phyloP scores from a whole-genome alignment of 2,329 filamentous ascomycete species.

The Laburnicola sp. region DNA sequence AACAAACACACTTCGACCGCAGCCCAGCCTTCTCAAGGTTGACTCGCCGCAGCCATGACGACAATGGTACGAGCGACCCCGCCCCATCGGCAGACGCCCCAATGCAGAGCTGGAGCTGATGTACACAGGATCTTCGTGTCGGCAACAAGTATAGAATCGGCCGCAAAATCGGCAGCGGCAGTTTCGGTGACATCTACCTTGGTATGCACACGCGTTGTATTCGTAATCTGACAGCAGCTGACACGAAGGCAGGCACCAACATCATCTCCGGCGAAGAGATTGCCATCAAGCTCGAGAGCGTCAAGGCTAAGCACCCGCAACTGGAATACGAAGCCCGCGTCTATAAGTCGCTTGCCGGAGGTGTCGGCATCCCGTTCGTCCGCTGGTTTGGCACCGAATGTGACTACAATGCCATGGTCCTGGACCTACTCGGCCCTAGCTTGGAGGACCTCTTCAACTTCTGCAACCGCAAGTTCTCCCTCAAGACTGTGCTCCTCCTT shows the following conservation, averaged over 20 bases:
- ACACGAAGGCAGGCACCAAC: constrained; percentile 73
- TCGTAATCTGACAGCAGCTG: constrained; percentile 18
- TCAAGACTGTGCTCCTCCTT: constrained; percentile 95
- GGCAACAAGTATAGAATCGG: constrained; percentile 99
- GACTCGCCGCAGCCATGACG: constrained; percentile 56
- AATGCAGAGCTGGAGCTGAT: constrained; percentile 30
- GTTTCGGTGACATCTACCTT: constrained; percentile 97
- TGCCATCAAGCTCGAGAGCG: constrained; percentile 98
- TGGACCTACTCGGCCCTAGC: constrained; percentile 92
- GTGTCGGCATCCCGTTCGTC: constrained; percentile 97
- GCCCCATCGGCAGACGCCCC: constrained; percentile 28
- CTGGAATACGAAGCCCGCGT: constrained; percentile 98
- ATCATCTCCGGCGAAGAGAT: constrained; percentile 99
- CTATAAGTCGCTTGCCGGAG: constrained; percentile 85
- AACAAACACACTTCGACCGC: constrained; percentile 21
- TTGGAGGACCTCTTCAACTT: constrained; percentile 99
- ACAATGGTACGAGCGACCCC: constrained; percentile 60
- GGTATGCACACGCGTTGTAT: constrained; percentile 51
- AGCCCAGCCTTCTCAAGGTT: constrained; percentile 43
- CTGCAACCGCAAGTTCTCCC: constrained; percentile 98
- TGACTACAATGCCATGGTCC: constrained; percentile 99
- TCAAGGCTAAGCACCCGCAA: constrained; percentile 99
- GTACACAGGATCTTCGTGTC: constrained; percentile 85
- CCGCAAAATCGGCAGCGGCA: constrained; percentile 97
- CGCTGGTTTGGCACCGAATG: constrained; percentile 99